Evolutionary conservation across 768 basidiomycete species (phyloP).

Genomic region (Daedalea quercina): DNA sequence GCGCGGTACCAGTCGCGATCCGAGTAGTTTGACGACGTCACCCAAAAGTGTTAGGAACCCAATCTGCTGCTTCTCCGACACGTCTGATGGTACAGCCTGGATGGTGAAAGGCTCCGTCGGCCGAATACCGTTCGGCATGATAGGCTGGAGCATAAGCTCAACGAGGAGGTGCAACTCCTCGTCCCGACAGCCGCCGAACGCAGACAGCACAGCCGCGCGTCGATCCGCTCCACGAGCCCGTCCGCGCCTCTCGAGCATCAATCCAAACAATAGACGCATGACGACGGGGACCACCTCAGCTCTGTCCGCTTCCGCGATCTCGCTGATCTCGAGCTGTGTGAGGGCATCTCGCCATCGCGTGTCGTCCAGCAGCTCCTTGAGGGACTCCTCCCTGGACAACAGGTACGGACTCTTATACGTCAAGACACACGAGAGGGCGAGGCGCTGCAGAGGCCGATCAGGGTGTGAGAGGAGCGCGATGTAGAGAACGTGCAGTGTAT

Average conservation of each 20-base stretch:
- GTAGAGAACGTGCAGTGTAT: conserved; percentile 61
- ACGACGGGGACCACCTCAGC: conserved; percentile 60
- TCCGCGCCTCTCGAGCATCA: conserved; percentile 79
- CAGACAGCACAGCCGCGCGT: conserved; percentile 66
- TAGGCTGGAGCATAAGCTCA: conserved; percentile 81
- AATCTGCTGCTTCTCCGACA: conserved; percentile 60
- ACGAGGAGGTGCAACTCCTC: conserved; percentile 73
- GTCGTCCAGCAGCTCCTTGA: conserved; percentile 74
- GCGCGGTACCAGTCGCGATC: conserved; percentile 54
- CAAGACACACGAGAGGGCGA: conserved; percentile 72
- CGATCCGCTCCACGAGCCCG: conserved; percentile 59
- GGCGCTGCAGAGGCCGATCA: conserved; percentile 68
- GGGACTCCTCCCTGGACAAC: conserved; percentile 48
- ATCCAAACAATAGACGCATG: conserved; percentile 77
- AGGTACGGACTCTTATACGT: conserved; percentile 71
- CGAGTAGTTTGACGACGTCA: conserved; percentile 79
- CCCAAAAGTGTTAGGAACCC: conserved; percentile 84
- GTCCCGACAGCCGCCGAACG: conserved; percentile 62
- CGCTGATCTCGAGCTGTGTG: conserved; percentile 57
- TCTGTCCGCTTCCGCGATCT: conserved; percentile 50
- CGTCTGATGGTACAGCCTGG: conserved; percentile 20
- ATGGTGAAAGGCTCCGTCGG: conserved; percentile 25
- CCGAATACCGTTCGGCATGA: conserved; percentile 26
- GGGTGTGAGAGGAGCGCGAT: conserved; percentile 76
- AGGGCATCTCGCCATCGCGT: conserved; percentile 88